Conservation (phyloP, 2,329 filamentous ascomycete species). For the Ophidiomyces ophidiicola region DNA sequence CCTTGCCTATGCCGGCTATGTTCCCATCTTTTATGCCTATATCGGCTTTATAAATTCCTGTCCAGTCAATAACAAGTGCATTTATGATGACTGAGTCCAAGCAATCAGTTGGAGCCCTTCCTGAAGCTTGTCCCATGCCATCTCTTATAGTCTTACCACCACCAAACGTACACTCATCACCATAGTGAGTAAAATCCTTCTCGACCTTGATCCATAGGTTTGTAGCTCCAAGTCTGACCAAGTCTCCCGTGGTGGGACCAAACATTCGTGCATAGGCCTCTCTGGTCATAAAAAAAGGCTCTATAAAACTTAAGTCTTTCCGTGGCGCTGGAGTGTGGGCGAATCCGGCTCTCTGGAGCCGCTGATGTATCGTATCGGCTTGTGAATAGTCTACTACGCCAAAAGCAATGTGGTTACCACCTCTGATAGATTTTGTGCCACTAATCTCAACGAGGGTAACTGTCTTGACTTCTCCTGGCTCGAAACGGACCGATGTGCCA, state of each 20-base stretch:
- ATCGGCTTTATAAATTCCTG: conserved; percentile 90
- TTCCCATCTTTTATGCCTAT: conserved; percentile 82
- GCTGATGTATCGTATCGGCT: conserved; percentile 52
- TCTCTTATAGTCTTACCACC: conserved; percentile 88
- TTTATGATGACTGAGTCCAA: conserved; percentile 83
- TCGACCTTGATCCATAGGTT: conserved; percentile 87
- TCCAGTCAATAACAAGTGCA: conserved; percentile 80
- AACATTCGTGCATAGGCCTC: conserved; percentile 78
- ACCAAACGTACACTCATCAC: conserved; percentile 90
- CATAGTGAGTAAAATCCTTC: conserved; percentile 69
- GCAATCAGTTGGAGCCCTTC: conserved; percentile 56
- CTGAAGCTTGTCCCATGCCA: conserved; percentile 88
- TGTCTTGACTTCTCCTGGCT: conserved; percentile 84
- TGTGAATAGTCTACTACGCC: conserved; percentile 56
- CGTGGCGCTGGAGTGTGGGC: conserved; percentile 59
- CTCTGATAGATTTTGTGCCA: conserved; percentile 65
- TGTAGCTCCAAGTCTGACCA: conserved; percentile 69
- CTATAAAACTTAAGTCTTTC: conserved; percentile 44
- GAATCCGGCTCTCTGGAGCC: conserved; percentile 62
- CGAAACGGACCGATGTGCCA: conserved; percentile 83
- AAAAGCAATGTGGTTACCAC: conserved; percentile 68
- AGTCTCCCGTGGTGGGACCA: conserved; percentile 78
- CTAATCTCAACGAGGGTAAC: conserved; percentile 82
- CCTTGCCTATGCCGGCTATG: conserved; percentile 84
- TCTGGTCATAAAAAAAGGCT: conserved; percentile 59